phyloP scores from a whole-genome alignment of 1,284 basidiomycete genomes.

The Cutaneotrichosporon cyanovorans region DNA sequence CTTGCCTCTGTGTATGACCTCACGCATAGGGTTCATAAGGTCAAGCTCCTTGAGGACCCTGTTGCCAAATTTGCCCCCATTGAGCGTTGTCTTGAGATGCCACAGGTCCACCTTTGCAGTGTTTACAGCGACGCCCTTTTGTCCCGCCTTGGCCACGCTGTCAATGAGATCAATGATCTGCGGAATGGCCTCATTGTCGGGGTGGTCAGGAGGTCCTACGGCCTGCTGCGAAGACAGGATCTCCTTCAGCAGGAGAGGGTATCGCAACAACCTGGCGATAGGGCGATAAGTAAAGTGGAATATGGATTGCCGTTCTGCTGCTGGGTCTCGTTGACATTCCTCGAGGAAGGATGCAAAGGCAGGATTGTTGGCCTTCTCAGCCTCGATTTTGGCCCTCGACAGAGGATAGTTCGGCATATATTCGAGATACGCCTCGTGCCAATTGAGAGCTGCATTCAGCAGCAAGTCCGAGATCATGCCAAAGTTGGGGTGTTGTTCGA shows the following conservation, averaged over 20 bases:
- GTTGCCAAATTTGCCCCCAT: conserved; percentile 65
- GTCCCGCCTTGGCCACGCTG: conserved; percentile 70
- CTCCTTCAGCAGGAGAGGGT: conserved; percentile 72
- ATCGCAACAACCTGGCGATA: conserved; percentile 78
- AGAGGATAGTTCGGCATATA: conserved; percentile 93
- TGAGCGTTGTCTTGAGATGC: conserved; percentile 60
- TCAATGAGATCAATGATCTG: conserved; percentile 79
- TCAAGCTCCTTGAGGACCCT: conserved; percentile 76
- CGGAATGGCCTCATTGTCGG: conserved; percentile 69
- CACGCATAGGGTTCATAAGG: conserved; percentile 69
- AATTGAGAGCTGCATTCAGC: conserved; percentile 81
- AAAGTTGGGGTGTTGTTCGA: conserved; percentile 79
- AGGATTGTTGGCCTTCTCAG: conserved; percentile 72
- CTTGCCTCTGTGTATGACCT: conserved; percentile 72
- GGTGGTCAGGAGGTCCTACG: conserved; percentile 62
- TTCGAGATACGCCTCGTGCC: conserved; percentile 84
- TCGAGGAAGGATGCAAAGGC: conserved; percentile 76
- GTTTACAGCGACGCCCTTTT: conserved; percentile 71
- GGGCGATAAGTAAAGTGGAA: conserved; percentile 83
- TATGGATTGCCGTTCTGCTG: conserved; percentile 63
- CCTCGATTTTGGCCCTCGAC: conserved; percentile 80
- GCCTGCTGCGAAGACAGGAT: conserved; percentile 54
- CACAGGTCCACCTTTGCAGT: conserved; percentile 81
- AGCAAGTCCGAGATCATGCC: conserved; percentile 77
- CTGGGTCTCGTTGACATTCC: conserved; percentile 26